A percentile compares a stretch with the other conserved stretches of the same genome.
Conservation (phyloP, 352 stramenopile species). For the Phytophthora agathidicida region DNA sequence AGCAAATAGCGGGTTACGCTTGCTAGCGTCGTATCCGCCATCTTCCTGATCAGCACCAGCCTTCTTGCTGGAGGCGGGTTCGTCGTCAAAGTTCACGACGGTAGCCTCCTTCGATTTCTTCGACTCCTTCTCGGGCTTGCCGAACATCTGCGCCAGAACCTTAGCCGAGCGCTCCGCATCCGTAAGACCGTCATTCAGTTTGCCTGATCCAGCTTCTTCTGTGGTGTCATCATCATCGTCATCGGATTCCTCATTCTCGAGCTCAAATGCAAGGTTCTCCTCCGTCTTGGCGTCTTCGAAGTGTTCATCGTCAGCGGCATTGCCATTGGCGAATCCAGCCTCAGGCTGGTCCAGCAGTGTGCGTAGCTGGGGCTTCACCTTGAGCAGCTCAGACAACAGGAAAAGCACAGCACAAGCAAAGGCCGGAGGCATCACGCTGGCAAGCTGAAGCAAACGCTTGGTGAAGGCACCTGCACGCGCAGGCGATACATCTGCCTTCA, state of each 20-base stretch:
- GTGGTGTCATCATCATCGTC: constrained; percentile 41
- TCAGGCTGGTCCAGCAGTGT: constrained; percentile 78
- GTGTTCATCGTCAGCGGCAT: constrained; percentile 52
- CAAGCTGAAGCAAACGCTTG: constrained; percentile 94
- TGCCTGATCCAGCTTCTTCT: constrained; percentile 29
- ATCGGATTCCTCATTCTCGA: constrained; percentile 52
- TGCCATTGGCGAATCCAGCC: constrained; percentile 8
- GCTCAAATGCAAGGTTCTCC: constrained; percentile 35
- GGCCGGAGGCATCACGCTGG: constrained; percentile 79
- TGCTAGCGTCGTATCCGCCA: constrained; percentile 77
- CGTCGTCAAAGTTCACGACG: constrained; percentile 50
- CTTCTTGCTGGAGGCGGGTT: constrained; percentile 21
- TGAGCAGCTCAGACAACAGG: constrained; percentile 94
- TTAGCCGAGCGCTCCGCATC: constrained; percentile 59
- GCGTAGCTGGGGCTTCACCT: constrained; percentile 78
- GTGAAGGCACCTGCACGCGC: constrained; percentile 90
- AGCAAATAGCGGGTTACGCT: constrained; percentile 90
- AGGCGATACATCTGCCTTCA: constrained; percentile 93
- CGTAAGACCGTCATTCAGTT: constrained; percentile 49
- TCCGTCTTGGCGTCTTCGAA: constrained; percentile 56
- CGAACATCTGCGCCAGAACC: constrained; percentile 74
- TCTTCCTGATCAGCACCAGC: constrained; percentile 8
- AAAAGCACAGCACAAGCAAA: constrained; percentile 95
- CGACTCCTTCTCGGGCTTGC: constrained; percentile 22
- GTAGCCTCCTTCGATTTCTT: constrained; percentile 25